Conservation (phyloP, 1,284 basidiomycete species). For the Cystobasidium sp. region DNA sequence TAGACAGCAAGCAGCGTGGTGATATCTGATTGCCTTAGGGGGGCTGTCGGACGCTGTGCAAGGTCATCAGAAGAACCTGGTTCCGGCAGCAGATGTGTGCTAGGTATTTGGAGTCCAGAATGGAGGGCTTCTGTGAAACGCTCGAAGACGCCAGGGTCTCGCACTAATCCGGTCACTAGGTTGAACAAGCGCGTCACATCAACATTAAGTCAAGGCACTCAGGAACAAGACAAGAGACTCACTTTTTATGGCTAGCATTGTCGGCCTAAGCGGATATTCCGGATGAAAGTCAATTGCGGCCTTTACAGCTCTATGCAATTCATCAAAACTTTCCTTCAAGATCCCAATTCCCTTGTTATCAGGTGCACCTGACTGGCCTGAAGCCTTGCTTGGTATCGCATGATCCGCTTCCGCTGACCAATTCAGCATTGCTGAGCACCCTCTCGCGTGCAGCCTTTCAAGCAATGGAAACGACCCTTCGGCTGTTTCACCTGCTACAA, state of each 20-base stretch:
- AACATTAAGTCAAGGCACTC: no score
- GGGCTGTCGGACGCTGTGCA: slow-evolving; percentile 45
- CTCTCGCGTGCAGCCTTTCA: slow-evolving; percentile 38
- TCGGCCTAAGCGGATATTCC: slow-evolving; percentile 45
- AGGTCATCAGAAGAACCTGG: slow-evolving; percentile 29
- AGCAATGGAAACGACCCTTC: slow-evolving; percentile 48
- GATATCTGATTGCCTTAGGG: slow-evolving; percentile 49
- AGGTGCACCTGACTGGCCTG: no score
- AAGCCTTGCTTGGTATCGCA: slow-evolving; percentile 37
- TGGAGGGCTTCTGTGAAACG: slow-evolving; percentile 49
- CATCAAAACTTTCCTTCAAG: slow-evolving; percentile 19
- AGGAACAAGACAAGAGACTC: not conserved
- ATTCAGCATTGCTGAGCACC: slow-evolving; percentile 52
- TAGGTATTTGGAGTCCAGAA: slow-evolving; percentile 23
- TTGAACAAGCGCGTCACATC: not conserved
- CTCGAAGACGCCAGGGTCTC: slow-evolving; percentile 49
- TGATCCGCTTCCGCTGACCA: slow-evolving; percentile 52
- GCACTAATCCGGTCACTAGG: slow-evolving; percentile 50
- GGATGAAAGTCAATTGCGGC: slow-evolving; percentile 46
- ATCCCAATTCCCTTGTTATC: no score
- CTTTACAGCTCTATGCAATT: slow-evolving; percentile 44
- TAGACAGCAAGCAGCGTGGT: slow-evolving; percentile 47
- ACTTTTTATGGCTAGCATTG: slow-evolving; percentile 51
- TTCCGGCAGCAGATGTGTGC: slow-evolving; percentile 19
- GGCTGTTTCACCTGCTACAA: slow-evolving; percentile 50